Evolutionary conservation across 2,329 filamentous ascomycete genomes (phyloP).

Genomic region (Ophiostoma populinum): DNA sequence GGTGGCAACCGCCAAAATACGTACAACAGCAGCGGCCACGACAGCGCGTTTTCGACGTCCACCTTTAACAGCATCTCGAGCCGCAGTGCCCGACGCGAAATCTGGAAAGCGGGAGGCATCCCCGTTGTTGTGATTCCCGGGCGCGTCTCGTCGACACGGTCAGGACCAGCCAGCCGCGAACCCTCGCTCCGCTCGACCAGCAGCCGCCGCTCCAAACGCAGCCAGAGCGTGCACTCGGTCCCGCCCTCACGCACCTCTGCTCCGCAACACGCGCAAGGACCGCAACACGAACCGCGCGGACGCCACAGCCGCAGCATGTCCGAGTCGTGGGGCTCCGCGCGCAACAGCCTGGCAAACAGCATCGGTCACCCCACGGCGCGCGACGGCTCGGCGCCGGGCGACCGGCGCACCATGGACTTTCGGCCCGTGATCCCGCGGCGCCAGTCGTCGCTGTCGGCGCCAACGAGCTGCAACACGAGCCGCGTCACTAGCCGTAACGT

Average conservation of each 20-base stretch:
- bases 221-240: slow-evolving; percentile 33
- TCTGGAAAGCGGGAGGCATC: slow-evolving; percentile 41
- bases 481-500: no score
- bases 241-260: slow-evolving; percentile 24
- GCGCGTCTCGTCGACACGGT: slow-evolving; percentile 35
- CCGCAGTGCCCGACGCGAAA: slow-evolving; percentile 36
- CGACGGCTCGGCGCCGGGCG: slow-evolving; percentile 21
- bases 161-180: slow-evolving; percentile 22
- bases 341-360: slow-evolving; percentile 19
- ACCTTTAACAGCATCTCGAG: slow-evolving; percentile 34
- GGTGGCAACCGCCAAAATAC: slow-evolving; percentile 15
- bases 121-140: slow-evolving; percentile 46
- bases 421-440: slow-evolving; percentile 39
- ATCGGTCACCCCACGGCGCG: slow-evolving; percentile 36
- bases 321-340: slow-evolving; percentile 27
- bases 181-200: slow-evolving; percentile 44
- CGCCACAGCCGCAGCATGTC: slow-evolving; percentile 27
- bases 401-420: slow-evolving; percentile 41
- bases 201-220: slow-evolving; percentile 36
- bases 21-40: slow-evolving; percentile 19
- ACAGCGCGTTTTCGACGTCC: slow-evolving; percentile 31
- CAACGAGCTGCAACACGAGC: no score
- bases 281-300: slow-evolving; percentile 23
- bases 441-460: slow-evolving; percentile 44
- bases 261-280: no score